A percentile compares a stretch with the other conserved stretches of the same genome.
These are phyloP conservation scores for Elsinoe fawcettii DNA, from an alignment of 2,329 filamentous ascomycete species.

Conservation along the genomic window DNA sequence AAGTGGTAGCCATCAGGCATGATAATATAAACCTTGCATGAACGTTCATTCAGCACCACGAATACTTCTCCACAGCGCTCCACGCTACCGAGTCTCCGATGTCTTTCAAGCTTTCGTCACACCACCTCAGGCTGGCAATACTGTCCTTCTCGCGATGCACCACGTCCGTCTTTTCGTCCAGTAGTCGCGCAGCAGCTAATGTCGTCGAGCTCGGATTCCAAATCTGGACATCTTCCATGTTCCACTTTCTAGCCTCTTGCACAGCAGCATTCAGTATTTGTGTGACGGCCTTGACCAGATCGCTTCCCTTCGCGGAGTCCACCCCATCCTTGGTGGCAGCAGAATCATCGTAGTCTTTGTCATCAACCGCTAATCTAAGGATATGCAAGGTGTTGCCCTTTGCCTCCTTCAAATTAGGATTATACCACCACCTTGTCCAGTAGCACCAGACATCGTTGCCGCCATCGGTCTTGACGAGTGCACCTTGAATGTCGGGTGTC, in stretches of 20 bases:
- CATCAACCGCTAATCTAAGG: slow-evolving; percentile 60
- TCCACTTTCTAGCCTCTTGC: slow-evolving; percentile 62
- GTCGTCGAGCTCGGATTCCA: slow-evolving; percentile 67
- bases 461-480: slow-evolving; percentile 48
- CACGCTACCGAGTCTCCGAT: slow-evolving; percentile 53
- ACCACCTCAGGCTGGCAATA: slow-evolving; percentile 66
- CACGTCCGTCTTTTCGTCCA: slow-evolving; percentile 45
- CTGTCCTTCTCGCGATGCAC: slow-evolving; percentile 55
- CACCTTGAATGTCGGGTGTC: slow-evolving; percentile 59
- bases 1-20: neutral
- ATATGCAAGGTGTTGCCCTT: slow-evolving; percentile 62
- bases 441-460: slow-evolving; percentile 62
- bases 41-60: slow-evolving; percentile 54
- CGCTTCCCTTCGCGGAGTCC: slow-evolving; percentile 17
- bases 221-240: slow-evolving; percentile 61
- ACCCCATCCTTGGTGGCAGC: slow-evolving; percentile 22
- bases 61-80: slow-evolving; percentile 70
- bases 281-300: slow-evolving; percentile 46
- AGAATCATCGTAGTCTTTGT: slow-evolving; percentile 26
- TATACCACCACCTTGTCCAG: slow-evolving; percentile 60
- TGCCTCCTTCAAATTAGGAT: slow-evolving; percentile 45
- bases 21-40: neutral
- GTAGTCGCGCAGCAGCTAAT: slow-evolving; percentile 34
- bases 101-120: slow-evolving; percentile 44
- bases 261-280: slow-evolving; percentile 61